Base-by-base conservation (phyloP, 2,329 filamentous ascomycete genomes). In the Penicillium italicum region DNA sequence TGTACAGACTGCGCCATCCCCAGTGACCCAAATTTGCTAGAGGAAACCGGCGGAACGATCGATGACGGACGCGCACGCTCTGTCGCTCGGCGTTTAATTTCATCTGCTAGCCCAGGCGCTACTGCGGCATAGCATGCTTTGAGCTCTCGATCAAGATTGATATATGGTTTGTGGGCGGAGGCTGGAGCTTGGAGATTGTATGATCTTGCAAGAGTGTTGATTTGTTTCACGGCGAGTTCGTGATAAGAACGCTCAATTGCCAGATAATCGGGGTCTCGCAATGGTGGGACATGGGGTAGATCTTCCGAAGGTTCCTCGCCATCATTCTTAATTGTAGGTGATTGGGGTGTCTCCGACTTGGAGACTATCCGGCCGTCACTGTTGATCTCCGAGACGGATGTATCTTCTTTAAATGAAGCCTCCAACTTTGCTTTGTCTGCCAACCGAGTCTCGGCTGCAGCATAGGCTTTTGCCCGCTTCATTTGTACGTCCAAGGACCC, bases 141-240 rank as follows among this genome's bases (percentile, higher is more conserved):
- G 16, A 97, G 80, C 74, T 99, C 94, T 46, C 93, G 85, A 42
- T 91, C 84, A 8, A 97, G 83, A 2, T 81, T 86, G 68, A 91
- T 91, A 72, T 97, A 97, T 0, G 93, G 90, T 72, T 96, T 96
- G 75, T 94, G 95, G 2, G 93, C 92, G 1, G 96, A 80, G 52
- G 91, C 87, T 0, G 94, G 94, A 0, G 94, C 93, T 85, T 96
- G 93, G 3, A 97, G 83, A 66, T 97, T 97, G 78, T 99, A 99
- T 14, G 89, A 89, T 26, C 94, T 84, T 8, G 91, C 88, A 46
- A 95, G 80, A 30, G 76, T 74, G 73, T 97, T 97, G 53, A 97
- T 83, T 54, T 90, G 85, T 44, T 83, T 81, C 61, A 99, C 82
- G 5, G 90, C 84, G 5, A 94, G 81, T 37, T 82, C 83, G 70